A percentile compares a stretch with the other conserved stretches of the same genome.
Conservation (phyloP, 495 filamentous ascomycete genomes). For the Sabuloglossum arenarium region DNA sequence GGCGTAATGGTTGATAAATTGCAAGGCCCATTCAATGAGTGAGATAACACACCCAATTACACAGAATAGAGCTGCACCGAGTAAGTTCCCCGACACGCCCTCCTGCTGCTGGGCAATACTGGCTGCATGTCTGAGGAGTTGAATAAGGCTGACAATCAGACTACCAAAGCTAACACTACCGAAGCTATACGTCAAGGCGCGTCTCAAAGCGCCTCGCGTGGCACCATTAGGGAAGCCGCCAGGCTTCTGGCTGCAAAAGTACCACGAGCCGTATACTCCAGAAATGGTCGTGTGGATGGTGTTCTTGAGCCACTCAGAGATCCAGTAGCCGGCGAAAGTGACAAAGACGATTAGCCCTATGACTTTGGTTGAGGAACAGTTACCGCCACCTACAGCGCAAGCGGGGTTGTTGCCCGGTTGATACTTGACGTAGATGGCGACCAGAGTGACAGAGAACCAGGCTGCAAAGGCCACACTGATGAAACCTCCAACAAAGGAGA, state of each 20-base stretch:
- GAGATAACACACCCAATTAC: slow-evolving; percentile 53
- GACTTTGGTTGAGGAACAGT: slow-evolving; percentile 57
- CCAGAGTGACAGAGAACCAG: slow-evolving; percentile 38
- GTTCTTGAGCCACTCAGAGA: slow-evolving; percentile 82
- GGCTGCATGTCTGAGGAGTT: slow-evolving; percentile 56
- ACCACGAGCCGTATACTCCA: slow-evolving; percentile 84
- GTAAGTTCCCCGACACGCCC: slow-evolving; percentile 42
- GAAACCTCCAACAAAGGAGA: slow-evolving; percentile 61
- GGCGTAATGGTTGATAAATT: slow-evolving; percentile 66
- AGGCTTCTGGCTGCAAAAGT: slow-evolving; percentile 48
- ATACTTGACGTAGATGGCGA: slow-evolving; percentile 60
- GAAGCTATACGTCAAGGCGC: slow-evolving; percentile 74
- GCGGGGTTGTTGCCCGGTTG: slow-evolving; percentile 47
- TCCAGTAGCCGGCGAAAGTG: slow-evolving; percentile 83
- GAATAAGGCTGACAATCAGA: slow-evolving; percentile 69
- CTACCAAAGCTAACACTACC: slow-evolving; percentile 78
- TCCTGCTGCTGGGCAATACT: slow-evolving; percentile 48
- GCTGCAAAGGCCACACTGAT: slow-evolving; percentile 50
- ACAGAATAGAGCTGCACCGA: slow-evolving; percentile 47
- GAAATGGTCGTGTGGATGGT: slow-evolving; percentile 73
- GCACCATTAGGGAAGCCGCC: slow-evolving; percentile 45
- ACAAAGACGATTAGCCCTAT: slow-evolving; percentile 70
- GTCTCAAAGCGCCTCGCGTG: slow-evolving; percentile 55
- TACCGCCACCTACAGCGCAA: slow-evolving; percentile 36
- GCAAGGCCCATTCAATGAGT: slow-evolving; percentile 64